Base-by-base conservation (phyloP, 2,329 filamentous ascomycete species). In the Onygenales sp. region DNA sequence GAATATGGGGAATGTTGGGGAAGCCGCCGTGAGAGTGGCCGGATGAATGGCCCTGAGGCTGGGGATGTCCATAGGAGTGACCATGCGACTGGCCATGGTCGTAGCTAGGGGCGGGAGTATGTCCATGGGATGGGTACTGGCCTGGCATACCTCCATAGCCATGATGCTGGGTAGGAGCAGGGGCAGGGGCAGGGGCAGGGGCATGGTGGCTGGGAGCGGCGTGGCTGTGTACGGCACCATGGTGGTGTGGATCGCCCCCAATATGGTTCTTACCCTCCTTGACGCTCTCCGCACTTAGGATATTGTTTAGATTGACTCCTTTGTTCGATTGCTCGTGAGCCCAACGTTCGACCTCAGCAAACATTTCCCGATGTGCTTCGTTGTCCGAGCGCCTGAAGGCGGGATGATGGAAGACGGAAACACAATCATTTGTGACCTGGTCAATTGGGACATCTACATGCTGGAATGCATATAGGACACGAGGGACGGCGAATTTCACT, bases 401-500 rank as follows among this genome's bases (percentile, higher is more conserved):
- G 1, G 93, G 93, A 66, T 98, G 93, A 67, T 98, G 93, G 74
- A 97, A 95, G 9, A 88, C 84, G 27, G 82, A 81, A 46, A 90
- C 74, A 42, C 94, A 82, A 60, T 97, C 92, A 57, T 88, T 77
- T 57, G 91, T 77, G 0, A 97, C 86, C 68, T 94, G 87, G 39
- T 94, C 81, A 3, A 93, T 85, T 0, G 88, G 82, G 0, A 95
- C 84, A 43, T 85, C 83, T 2, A 86, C 81, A 66, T 97, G 87
- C 59, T 97, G 88, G 89, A 91, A 97, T 3, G 91, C 92, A 65
- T 92, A 95, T 17, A 98, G 77, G 47, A 97, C 74, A 36, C 92
- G 87, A 2, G 92, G 92, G 1, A 90, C 88, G 34, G 87, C 82
- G 62, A 95, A 97, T 74, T 94, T 84, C 27, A 97, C 73, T 54